A percentile compares a stretch with the other conserved stretches of the same genome.
Evolutionary conservation across 2,329 filamentous ascomycete genomes (phyloP).

Genomic region (Alternaria gaisen): DNA sequence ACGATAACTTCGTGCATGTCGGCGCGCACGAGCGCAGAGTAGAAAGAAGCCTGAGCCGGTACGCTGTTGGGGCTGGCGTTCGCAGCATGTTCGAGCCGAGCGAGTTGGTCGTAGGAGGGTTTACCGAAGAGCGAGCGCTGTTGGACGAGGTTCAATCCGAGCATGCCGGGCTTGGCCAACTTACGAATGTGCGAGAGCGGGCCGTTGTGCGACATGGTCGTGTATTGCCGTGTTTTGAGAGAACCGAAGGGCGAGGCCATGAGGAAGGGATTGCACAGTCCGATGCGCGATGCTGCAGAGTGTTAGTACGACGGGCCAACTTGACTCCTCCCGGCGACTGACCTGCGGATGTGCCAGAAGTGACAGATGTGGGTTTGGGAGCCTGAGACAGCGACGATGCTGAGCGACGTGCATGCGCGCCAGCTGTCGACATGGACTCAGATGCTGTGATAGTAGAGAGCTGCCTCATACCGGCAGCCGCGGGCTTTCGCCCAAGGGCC

Average conservation of each 20-base stretch:
- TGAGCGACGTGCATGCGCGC: conserved; percentile 21
- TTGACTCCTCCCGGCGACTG: conserved; percentile 8
- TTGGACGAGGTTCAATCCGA: conserved; percentile 54
- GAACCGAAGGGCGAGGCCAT: conserved; percentile 36
- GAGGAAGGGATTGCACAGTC: conserved; percentile 47
- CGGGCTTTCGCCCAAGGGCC: conserved; percentile 32
- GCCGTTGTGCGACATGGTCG: conserved; percentile 49
- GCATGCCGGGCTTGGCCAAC: conserved; percentile 39
- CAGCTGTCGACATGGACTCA: conserved; percentile 6
- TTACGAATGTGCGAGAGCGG: conserved; percentile 43
- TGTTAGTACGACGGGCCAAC: conserved; percentile 8
- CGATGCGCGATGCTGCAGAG: conserved; percentile 45
- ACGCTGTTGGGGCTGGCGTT: conserved; percentile 92
- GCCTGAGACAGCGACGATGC: conserved; percentile 5
- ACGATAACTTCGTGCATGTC: conserved; percentile 94
- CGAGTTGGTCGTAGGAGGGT: conserved; percentile 70
- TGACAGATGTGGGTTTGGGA: conserved; percentile 21
- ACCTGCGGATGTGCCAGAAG: conserved; percentile 34
- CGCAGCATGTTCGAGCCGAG: conserved; percentile 86
- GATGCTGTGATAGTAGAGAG: conserved; percentile 24
- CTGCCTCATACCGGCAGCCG: conserved; percentile 32
- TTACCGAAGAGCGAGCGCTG: conserved; percentile 57
- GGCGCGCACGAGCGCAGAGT: conserved; percentile 86
- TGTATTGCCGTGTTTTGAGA: conserved; percentile 49
- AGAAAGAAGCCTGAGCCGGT: conserved; percentile 91